phyloP scores from a whole-genome alignment of 306 rosid genomes.

The Dryas alaskensis region DNA sequence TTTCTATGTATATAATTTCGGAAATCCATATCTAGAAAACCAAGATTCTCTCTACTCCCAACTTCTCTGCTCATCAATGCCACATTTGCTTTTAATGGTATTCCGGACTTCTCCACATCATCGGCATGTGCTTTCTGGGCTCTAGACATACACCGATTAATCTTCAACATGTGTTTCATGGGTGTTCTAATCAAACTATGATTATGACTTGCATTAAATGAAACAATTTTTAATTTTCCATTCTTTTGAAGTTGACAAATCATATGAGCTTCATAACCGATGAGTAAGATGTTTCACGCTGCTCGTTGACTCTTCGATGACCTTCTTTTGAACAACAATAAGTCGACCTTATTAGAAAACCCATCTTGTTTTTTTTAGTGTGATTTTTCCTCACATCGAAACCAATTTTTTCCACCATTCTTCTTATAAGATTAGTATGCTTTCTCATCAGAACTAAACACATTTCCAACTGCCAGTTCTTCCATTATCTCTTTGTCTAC shows the following conservation, averaged over 20 bases:
- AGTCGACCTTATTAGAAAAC: too few species aligned
- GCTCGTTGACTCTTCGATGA: too few species aligned
- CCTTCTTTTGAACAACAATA: too few species aligned
- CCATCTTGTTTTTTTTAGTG: too few species aligned
- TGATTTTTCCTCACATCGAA: too few species aligned
- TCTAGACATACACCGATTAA: background rate
- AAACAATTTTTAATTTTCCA: background rate
- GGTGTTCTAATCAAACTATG: background rate
- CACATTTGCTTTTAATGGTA: background rate
- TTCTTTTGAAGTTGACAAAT: too few species aligned
- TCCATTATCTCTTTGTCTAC: too few species aligned
- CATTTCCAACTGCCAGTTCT: too few species aligned
- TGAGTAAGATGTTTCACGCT: too few species aligned
- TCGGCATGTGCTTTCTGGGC: background rate
- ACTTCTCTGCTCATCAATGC: background rate
- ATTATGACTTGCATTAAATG: background rate
- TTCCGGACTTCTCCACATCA: background rate
- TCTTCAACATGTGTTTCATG: background rate
- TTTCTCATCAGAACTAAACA: background rate
- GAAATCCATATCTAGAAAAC: background rate
- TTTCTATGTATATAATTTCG: background rate
- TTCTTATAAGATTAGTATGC: background rate
- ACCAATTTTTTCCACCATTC: background rate
- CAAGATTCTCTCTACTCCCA: background rate
- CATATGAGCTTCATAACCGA: too few species aligned